Percentiles rank a stretch among this genome's conserved stretches.
Conservation (phyloP, 805 yeast genomes). For the Kockiozyma suomiensis region DNA sequence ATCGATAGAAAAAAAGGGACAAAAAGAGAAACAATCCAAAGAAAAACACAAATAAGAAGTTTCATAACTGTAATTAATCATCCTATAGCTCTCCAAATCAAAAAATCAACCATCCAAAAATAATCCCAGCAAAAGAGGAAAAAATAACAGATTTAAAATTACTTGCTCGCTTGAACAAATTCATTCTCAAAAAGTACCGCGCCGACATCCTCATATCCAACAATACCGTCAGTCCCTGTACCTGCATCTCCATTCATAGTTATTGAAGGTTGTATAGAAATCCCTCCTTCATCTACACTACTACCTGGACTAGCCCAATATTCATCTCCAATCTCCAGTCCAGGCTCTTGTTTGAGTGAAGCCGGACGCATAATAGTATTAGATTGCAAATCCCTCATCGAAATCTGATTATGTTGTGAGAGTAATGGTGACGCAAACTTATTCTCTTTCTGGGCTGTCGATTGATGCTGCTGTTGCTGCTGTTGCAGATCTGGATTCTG, state of each 20-base stretch:
- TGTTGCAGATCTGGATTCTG: conserved; percentile 1
- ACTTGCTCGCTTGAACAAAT: not conserved
- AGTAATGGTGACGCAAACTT: not conserved
- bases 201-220: not conserved
- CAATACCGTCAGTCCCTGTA: not conserved
- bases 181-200: not conserved
- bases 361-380: not conserved
- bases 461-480: conserved; percentile 8
- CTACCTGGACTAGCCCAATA: conserved; percentile 24
- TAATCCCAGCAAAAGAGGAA: no score
- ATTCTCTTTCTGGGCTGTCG: not conserved
- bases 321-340: conserved; percentile 5
- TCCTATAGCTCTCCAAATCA: no score
- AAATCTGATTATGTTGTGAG: not conserved
- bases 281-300: conserved; percentile 10
- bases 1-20: no score
- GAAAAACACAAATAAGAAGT: no score
- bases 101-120: no score
- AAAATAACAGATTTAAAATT: no score
- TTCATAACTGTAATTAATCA: no score
- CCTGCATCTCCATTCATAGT: conserved; percentile 4
- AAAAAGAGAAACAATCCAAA: no score
- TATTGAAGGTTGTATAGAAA: conserved; percentile 1
- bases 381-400: not conserved
- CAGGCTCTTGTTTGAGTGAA: conserved; percentile 9